Percentiles rank a stretch among this genome's conserved stretches.
Conservation (phyloP, 805 yeast genomes). For the Candida endomychidarum region DNA sequence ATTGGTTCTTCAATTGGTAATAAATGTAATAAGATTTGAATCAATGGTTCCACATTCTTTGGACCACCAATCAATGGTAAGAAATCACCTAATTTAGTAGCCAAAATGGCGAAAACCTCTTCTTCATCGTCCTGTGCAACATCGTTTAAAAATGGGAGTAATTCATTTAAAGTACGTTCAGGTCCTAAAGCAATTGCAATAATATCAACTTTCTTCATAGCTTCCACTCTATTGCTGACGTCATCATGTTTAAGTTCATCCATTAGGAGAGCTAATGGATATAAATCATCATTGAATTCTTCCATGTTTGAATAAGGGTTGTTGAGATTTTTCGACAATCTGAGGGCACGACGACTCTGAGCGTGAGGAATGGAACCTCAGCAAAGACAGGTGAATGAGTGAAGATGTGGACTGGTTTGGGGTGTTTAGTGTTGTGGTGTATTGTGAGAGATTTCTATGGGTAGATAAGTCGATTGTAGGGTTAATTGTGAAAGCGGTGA, state of each 20-base stretch:
- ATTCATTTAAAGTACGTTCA: constrained; percentile 84
- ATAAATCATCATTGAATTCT: constrained; percentile 59
- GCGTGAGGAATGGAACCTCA: no score
- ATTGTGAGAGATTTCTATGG: no score
- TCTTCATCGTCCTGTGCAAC: constrained; percentile 97
- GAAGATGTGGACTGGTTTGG: neutral
- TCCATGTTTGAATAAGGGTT: constrained; percentile 24
- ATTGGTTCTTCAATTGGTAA: constrained; percentile 95
- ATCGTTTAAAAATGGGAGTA: constrained; percentile 85
- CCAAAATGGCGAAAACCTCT: constrained; percentile 92
- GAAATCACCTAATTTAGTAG: constrained; percentile 85
- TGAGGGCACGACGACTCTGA: constrained; percentile 4
- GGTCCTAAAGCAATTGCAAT: constrained; percentile 95
- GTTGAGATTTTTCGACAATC: constrained; percentile 7
- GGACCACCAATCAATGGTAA: constrained; percentile 88
- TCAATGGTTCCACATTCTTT: constrained; percentile 48
- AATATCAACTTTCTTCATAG: constrained; percentile 91
- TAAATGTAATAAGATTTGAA: constrained; percentile 72
- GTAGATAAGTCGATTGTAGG: no score
- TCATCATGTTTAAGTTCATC: constrained; percentile 98
- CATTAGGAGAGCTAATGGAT: constrained; percentile 93
- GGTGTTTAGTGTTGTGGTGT: no score
- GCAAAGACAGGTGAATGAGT: neutral
- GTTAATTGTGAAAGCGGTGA: no score
- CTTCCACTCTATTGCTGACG: constrained; percentile 87